These are phyloP conservation scores for Kandelia obovata DNA, from an alignment of 345 rosid genomes.

Conservation along the genomic window DNA sequence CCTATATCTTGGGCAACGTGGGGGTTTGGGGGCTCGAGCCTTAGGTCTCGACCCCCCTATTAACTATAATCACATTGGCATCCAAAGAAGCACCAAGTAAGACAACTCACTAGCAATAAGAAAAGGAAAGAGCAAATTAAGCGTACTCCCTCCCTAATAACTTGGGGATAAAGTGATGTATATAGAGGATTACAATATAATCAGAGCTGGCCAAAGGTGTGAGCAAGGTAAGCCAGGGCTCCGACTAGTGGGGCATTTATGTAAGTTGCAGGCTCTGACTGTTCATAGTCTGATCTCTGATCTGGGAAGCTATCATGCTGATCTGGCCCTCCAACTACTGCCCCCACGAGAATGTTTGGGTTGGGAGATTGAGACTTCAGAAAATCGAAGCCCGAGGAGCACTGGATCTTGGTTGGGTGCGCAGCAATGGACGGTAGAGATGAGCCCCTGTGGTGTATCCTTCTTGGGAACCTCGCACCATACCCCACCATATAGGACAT, in stretches of 20 bases:
- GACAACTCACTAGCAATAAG: neutral
- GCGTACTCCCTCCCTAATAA: neutral
- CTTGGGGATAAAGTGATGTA: neutral
- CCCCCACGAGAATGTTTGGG: constrained; percentile 28
- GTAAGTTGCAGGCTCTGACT: constrained; percentile 31
- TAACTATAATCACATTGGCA: constrained; percentile 3
- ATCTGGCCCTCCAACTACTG: constrained; percentile 29
- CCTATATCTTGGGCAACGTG: constrained; percentile 21
- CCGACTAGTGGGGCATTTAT: constrained; percentile 28
- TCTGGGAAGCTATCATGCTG: constrained; percentile 26
- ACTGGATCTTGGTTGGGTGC: constrained; percentile 25
- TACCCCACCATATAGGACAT: constrained; percentile 34
- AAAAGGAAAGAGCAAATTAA: neutral
- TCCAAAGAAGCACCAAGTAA: neutral
- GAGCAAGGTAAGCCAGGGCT: constrained; percentile 44
- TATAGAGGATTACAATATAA: no score
- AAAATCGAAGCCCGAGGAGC: constrained; percentile 19
- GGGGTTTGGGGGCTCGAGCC: constrained; percentile 37
- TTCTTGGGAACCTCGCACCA: constrained; percentile 24
- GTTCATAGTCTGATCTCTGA: constrained; percentile 27
- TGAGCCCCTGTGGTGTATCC: constrained; percentile 31
- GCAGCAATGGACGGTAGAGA: constrained; percentile 22
- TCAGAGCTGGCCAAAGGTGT: constrained; percentile 77
- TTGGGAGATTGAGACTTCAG: constrained; percentile 24
- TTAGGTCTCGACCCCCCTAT: constrained; percentile 16